phyloP scores from a whole-genome alignment of 1,139 yeast species.

The Geotrichum cucujoidarum region DNA sequence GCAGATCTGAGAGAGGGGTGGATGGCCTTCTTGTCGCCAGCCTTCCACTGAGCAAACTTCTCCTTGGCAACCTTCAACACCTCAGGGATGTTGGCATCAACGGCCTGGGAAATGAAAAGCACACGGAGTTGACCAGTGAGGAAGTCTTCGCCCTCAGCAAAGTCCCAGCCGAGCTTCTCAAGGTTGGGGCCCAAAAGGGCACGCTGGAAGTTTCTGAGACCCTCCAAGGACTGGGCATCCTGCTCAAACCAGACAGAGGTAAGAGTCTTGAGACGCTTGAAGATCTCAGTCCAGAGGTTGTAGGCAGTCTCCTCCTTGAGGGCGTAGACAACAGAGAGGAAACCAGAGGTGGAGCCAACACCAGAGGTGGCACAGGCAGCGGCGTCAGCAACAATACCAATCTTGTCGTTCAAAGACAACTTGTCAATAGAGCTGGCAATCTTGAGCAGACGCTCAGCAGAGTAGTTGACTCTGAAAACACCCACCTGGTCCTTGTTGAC shows the following conservation, averaged over 20 bases:
- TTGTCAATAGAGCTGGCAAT: conserved; percentile 40
- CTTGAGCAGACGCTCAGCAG: conserved; percentile 43
- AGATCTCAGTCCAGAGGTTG: conserved; percentile 62
- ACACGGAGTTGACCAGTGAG: conserved; percentile 50
- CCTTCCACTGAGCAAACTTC: conserved; percentile 41
- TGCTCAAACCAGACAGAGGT: conserved; percentile 47
- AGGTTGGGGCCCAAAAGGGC: conserved; percentile 45
- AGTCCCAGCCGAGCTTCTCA: conserved; percentile 39
- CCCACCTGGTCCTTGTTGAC: conserved; percentile 61
- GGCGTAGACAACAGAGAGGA: conserved; percentile 42
- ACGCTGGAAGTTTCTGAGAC: conserved; percentile 41
- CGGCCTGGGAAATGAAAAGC: conserved; percentile 49
- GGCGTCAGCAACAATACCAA: conserved; percentile 60
- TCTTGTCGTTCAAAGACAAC: conserved; percentile 55
- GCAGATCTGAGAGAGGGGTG: conserved; percentile 57
- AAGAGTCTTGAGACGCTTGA: conserved; percentile 44
- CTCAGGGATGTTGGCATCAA: conserved; percentile 45
- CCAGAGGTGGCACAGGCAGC: conserved; percentile 59
- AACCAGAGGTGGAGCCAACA: conserved; percentile 47
- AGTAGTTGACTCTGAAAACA: conserved; percentile 63
- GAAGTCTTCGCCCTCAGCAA: conserved; percentile 40
- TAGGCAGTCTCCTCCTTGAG: conserved; percentile 49
- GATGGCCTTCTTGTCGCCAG: conserved; percentile 38
- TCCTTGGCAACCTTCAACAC: conserved; percentile 46
- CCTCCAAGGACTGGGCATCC: conserved; percentile 37